phyloP scores from a whole-genome alignment of 169 alveolate species.

The Toxoplasma gondii region DNA sequence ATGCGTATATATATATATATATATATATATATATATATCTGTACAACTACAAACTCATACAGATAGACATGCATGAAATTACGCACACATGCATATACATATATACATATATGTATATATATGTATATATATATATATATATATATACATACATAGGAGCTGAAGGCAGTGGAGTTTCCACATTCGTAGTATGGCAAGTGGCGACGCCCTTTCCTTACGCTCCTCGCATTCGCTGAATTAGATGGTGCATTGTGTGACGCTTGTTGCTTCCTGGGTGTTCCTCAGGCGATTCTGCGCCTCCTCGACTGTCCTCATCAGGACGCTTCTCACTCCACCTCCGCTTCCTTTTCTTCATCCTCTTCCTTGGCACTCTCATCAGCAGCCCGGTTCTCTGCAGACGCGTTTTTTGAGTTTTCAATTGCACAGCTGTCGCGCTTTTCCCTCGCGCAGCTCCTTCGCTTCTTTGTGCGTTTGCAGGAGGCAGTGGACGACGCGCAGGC shows the following conservation, averaged over 20 bases:
- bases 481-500: neutral
- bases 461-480: neutral
- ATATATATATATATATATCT: neutral
- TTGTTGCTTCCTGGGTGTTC: no score
- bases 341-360: no score
- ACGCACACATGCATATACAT: neutral
- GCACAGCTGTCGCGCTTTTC: neutral
- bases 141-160: neutral
- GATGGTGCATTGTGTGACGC: no score
- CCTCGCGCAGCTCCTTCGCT: constrained; percentile 11
- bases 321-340: no score
- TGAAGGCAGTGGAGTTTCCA: neutral
- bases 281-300: no score
- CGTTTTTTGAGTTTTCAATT: neutral
- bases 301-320: no score
- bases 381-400: neutral
- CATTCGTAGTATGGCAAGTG: neutral
- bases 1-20: neutral
- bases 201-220: no score
- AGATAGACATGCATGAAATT: neutral
- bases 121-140: neutral
- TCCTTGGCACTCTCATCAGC: no score
- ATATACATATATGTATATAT: neutral
- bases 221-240: no score
- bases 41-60: no score